Percentiles rank a stretch among this genome's conserved stretches.
Conservation (phyloP, 108 stramenopile species). For the Bacterosira constricta region DNA sequence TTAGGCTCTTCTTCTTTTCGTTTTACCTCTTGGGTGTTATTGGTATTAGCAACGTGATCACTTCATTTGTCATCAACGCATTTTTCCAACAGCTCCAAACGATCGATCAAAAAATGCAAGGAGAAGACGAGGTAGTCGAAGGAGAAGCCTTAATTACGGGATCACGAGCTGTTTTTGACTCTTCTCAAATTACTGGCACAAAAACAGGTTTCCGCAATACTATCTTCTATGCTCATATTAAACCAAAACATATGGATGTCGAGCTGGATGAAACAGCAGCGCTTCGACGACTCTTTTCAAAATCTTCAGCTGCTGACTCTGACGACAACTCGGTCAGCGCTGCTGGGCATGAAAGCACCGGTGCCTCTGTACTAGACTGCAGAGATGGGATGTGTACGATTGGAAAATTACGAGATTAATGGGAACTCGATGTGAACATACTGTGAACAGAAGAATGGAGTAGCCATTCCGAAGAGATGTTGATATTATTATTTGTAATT, state of each 20-base stretch:
- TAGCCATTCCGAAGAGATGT: no score
- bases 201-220: conserved; percentile 41
- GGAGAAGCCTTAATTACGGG: conserved; percentile 62
- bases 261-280: conserved; percentile 23
- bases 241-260: conserved; percentile 19
- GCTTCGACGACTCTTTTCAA: conserved; percentile 10
- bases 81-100: conserved; percentile 66
- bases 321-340: no score
- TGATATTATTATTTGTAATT: no score
- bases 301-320: not conserved
- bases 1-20: conserved; percentile 67
- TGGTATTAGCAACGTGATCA: conserved; percentile 76
- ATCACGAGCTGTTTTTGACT: conserved; percentile 51
- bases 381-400: no score
- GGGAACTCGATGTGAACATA: no score
- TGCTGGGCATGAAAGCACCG: no score
- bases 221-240: conserved; percentile 16
- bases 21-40: conserved; percentile 79
- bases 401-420: no score
- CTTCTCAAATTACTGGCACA: conserved; percentile 63
- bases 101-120: conserved; percentile 21
- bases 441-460: no score
- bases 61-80: conserved; percentile 77
- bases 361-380: no score
- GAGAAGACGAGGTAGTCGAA: conserved; percentile 38